Base-by-base conservation (phyloP, 2,329 filamentous ascomycete genomes). In the Trichoderma aggressivum region DNA sequence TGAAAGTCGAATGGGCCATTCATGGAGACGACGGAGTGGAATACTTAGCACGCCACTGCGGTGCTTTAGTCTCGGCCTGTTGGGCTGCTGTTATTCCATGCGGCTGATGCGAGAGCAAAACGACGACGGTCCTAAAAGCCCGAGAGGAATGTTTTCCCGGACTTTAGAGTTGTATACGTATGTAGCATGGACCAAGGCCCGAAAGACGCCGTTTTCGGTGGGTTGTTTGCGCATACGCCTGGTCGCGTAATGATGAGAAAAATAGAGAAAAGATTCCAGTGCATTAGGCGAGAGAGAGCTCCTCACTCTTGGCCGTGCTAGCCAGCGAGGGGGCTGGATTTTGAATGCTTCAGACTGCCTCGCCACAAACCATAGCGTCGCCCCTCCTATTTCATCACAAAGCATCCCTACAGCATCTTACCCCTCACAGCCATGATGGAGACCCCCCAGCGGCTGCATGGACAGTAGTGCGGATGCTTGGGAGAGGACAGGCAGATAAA, bases 351-450 rank as follows among this genome's bases (percentile, higher is more conserved):
- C 26, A 12, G 36, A 64, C 56, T 55, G 68, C 60, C 68, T 70
- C 60, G 43, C 66, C 68, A 55, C 60, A 63, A 55, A 30, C n/a
- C 21, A 70, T 70, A 55, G 68, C 53, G 68, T 64, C 21, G 50
- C 68, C 60, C 68, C 68, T 70, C 68, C n/a, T 50, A 34, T 34
- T 61, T 61, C 66, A 69, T 55, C 28, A 55, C 43, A 30, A 55
- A 69, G 66, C 68, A 64, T 70, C 59, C 50, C 50, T 62, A 32
- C 60, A 36, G 14, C 59, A 43, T 43, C 14, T 39, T 70, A 63
- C 60, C 60, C 68, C 68, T 63, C 59, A 64, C 68, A 16, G 60
- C 68, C 53, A 32, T 55, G n/a, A 58, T 58, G 60, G 60, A 63
- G 68, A 34, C 59, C 26, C 61, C 68, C 68, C 61, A 59, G 36